These are phyloP conservation scores for Blastobotrys persicus DNA, from an alignment of 1,139 yeast genomes.

Conservation along the genomic window DNA sequence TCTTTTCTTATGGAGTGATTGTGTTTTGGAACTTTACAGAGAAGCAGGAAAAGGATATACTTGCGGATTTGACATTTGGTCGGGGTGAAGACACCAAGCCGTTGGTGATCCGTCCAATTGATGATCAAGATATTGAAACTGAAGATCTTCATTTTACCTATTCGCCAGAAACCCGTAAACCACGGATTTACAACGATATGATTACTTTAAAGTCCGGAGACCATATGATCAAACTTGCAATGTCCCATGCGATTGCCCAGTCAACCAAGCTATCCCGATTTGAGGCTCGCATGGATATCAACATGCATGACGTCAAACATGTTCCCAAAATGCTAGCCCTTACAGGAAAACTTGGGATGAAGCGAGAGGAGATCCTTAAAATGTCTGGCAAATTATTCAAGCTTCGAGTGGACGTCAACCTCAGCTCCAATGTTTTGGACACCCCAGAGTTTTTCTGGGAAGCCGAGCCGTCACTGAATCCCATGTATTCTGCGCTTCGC, in stretches of 20 bases:
- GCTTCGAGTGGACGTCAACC: slow-evolving; percentile 86
- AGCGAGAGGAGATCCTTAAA: slow-evolving; percentile 73
- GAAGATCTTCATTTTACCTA: slow-evolving; percentile 95
- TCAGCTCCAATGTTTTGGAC: slow-evolving; percentile 85
- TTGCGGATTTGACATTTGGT: slow-evolving; percentile 89
- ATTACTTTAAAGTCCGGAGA: slow-evolving; percentile 87
- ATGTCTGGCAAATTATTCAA: slow-evolving; percentile 90
- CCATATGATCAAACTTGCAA: slow-evolving; percentile 84
- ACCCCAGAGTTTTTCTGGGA: slow-evolving; percentile 98
- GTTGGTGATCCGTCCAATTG: slow-evolving; percentile 69
- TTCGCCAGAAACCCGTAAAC: slow-evolving; percentile 74
- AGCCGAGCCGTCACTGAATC: slow-evolving; percentile 91
- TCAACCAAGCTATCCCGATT: slow-evolving; percentile 87
- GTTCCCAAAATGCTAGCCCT: slow-evolving; percentile 86
- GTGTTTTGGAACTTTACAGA: slow-evolving; percentile 97
- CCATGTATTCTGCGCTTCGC: slow-evolving; percentile 81
- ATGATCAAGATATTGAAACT: slow-evolving; percentile 88
- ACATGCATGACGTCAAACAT: slow-evolving; percentile 78
- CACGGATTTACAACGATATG: slow-evolving; percentile 92
- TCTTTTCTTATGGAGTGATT: slow-evolving; percentile 88
- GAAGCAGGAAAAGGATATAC: slow-evolving; percentile 83
- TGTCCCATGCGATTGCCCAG: slow-evolving; percentile 97
- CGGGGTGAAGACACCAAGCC: slow-evolving; percentile 30
- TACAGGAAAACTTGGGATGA: slow-evolving; percentile 80
- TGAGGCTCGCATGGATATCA: slow-evolving; percentile 86